A percentile compares a stretch with the other conserved stretches of the same genome.
These are phyloP conservation scores for Rhodotorula diobovata DNA, from an alignment of 768 basidiomycete species.

Conservation along the genomic window DNA sequence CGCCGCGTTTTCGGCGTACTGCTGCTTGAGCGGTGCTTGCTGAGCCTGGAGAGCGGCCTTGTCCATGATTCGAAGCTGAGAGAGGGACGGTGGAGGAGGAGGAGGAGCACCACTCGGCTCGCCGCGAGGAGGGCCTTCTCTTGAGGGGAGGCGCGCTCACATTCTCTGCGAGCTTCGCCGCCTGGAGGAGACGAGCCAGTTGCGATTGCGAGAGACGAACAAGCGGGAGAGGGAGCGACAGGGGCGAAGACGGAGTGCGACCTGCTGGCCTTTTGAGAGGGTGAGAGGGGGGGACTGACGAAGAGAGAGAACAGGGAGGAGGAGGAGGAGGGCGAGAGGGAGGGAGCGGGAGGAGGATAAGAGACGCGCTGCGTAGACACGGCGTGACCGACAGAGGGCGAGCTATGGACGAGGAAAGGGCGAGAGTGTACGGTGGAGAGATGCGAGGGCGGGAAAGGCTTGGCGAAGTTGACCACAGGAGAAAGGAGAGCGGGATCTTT, in stretches of 20 bases:
- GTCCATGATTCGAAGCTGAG: neutral
- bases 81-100: neutral
- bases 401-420: neutral
- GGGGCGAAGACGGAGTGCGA: too few relatives aligned
- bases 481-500: neutral
- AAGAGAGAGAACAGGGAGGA: neutral
- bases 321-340: too few relatives aligned
- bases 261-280: too few relatives aligned
- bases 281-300: neutral
- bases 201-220: conserved; percentile 1
- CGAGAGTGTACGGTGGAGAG: too few relatives aligned
- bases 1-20: neutral
- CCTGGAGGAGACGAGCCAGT: neutral
- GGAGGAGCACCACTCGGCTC: neutral
- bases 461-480: neutral
- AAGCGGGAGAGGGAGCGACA: neutral
- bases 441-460: too few relatives aligned
- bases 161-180: too few relatives aligned
- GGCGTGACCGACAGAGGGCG: too few relatives aligned
- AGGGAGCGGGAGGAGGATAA: neutral
- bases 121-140: neutral
- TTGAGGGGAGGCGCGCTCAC: too few relatives aligned
- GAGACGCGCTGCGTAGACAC: neutral
- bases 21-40: conserved; percentile 10
- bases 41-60: neutral